A percentile compares a stretch with the other conserved stretches of the same genome.
Evolutionary conservation across 805 yeast species (phyloP).

Genomic region (Metschnikowia bowlesiae): DNA sequence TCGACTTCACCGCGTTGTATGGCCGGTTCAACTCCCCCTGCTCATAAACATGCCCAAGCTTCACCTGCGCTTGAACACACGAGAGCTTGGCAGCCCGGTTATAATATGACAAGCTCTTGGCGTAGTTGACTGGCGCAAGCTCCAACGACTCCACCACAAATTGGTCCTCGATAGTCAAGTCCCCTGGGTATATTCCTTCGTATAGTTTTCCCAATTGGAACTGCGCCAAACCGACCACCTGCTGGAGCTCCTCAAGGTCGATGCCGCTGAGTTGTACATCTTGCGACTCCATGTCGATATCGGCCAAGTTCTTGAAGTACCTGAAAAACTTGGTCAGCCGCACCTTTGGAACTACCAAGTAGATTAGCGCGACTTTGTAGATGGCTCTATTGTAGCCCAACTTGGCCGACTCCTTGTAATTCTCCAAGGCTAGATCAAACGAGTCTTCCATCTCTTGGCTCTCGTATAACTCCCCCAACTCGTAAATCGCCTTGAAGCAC

Average conservation of each 20-base stretch:
- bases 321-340: constrained; percentile 34
- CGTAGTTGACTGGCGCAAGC: constrained; percentile 39
- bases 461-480: constrained; percentile 39
- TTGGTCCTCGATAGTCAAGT: constrained; percentile 32
- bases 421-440: constrained; percentile 30
- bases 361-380: constrained; percentile 36
- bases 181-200: constrained; percentile 45
- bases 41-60: constrained; percentile 40
- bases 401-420: constrained; percentile 36
- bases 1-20: constrained; percentile 36
- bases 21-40: constrained; percentile 39
- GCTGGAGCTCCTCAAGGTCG: constrained; percentile 38
- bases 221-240: constrained; percentile 38
- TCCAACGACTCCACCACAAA: constrained; percentile 32
- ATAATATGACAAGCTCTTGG: constrained; percentile 38
- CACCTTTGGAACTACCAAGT: constrained; percentile 29
- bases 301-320: constrained; percentile 34
- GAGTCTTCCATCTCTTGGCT: constrained; percentile 25
- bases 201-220: constrained; percentile 40
- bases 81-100: constrained; percentile 39
- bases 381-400: constrained; percentile 44
- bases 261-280: constrained; percentile 34
- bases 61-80: constrained; percentile 38
- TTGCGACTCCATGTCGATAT: constrained; percentile 29
- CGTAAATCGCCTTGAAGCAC: constrained; percentile 31